These are phyloP conservation scores for Wilhelminamyces savonicus DNA, from an alignment of 805 yeast genomes.

Conservation along the genomic window DNA sequence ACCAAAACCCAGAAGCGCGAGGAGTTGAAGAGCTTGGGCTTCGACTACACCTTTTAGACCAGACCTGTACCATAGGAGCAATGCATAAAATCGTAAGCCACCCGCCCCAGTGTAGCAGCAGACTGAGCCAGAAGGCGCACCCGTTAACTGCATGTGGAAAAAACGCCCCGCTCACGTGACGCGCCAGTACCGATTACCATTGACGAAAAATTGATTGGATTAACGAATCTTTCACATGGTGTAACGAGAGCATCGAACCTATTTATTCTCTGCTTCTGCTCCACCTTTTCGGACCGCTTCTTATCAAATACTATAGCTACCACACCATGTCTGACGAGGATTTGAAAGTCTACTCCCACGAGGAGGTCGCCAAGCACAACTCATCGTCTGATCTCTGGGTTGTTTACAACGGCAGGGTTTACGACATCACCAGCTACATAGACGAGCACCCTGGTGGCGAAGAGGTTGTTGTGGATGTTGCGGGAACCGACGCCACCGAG, in stretches of 20 bases:
- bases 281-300: background rate
- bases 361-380: constrained; percentile 39
- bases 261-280: background rate
- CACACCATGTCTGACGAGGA: too few relatives aligned
- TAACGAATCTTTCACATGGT: too few relatives aligned
- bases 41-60: constrained; percentile 31
- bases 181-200: too few relatives aligned
- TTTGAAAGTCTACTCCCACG: constrained; percentile 47
- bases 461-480: constrained; percentile 71
- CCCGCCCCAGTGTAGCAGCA: too few relatives aligned
- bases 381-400: constrained; percentile 38
- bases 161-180: too few relatives aligned
- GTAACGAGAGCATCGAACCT: background rate
- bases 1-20: constrained; percentile 39
- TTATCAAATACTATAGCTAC: background rate
- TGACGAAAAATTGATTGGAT: constrained; percentile 7
- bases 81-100: constrained; percentile 7
- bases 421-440: constrained; percentile 35
- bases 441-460: constrained; percentile 75
- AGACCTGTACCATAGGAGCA: too few relatives aligned
- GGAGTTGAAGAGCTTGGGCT: constrained; percentile 51
- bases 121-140: too few relatives aligned
- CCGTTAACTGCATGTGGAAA: too few relatives aligned
- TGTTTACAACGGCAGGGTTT: constrained; percentile 38
- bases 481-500: constrained; percentile 72